phyloP scores from a whole-genome alignment of 345 rosid genomes.

The Abelmoschus esculentus region DNA sequence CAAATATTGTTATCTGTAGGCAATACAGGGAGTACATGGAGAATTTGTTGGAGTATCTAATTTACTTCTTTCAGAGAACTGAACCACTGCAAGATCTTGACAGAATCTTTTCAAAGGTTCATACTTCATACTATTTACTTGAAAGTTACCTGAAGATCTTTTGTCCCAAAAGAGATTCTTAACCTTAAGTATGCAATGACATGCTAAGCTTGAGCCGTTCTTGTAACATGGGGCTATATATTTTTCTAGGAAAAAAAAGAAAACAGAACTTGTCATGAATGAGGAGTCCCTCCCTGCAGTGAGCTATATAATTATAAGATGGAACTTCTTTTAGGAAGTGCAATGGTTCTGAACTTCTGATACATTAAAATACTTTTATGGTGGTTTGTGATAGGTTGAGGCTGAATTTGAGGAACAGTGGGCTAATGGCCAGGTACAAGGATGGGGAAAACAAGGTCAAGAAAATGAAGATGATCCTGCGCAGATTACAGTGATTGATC shows the following conservation, averaged over 20 bases:
- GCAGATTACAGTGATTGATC: slow-evolving; percentile 54
- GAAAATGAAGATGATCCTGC: slow-evolving; percentile 49
- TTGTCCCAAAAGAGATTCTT: background rate
- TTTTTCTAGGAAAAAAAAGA: background rate
- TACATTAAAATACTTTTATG: background rate
- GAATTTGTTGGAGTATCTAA: slow-evolving; percentile 67
- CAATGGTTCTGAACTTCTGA: background rate
- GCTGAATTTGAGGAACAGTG: slow-evolving; percentile 79
- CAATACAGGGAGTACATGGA: slow-evolving; percentile 73
- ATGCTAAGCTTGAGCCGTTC: background rate
- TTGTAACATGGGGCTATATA: background rate
- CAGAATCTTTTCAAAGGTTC: slow-evolving; percentile 72
- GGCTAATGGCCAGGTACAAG: slow-evolving; percentile 42
- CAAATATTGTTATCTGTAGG: slow-evolving; percentile 32
- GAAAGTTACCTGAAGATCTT: background rate
- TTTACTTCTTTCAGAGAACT: slow-evolving; percentile 72
- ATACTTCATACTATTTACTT: background rate
- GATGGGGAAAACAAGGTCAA: slow-evolving; percentile 51
- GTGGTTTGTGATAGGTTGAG: slow-evolving; percentile 41
- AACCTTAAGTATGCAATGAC: background rate
- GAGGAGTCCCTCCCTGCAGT: background rate
- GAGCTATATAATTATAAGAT: background rate
- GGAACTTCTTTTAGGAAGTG: background rate
- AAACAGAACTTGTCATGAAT: background rate
- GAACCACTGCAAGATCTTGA: slow-evolving; percentile 95